phyloP scores from a whole-genome alignment of 2,329 filamentous ascomycete genomes.

The Fusarium paranaense region DNA sequence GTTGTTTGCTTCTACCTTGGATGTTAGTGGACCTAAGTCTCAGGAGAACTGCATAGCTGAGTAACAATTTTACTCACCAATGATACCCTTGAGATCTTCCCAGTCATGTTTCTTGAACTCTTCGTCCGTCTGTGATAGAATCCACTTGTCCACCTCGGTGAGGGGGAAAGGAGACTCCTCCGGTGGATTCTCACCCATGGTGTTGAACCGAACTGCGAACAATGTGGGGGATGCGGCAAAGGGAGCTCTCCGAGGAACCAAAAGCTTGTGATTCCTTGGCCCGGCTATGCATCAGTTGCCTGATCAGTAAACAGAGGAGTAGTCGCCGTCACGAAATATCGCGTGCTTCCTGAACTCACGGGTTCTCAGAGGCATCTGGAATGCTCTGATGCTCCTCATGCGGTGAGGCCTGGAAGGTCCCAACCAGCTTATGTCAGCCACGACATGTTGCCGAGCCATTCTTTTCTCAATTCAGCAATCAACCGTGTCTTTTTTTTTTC shows the following conservation, averaged over 20 bases:
- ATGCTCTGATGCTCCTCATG: slow-evolving; percentile 13
- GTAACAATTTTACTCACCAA: slow-evolving; percentile 60
- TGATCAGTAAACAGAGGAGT: background rate
- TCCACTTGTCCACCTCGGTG: slow-evolving; percentile 68
- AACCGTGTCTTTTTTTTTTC: background rate
- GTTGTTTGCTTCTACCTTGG: slow-evolving; percentile 61
- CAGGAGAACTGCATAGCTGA: background rate
- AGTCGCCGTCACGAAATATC: background rate
- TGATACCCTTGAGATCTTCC: slow-evolving; percentile 76
- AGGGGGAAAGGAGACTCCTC: slow-evolving; percentile 68
- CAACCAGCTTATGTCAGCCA: slow-evolving; percentile 38
- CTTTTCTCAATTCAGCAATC: background rate
- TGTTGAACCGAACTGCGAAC: slow-evolving; percentile 13
- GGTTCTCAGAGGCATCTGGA: slow-evolving; percentile 5
- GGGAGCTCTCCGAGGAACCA: background rate
- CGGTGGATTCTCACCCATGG: slow-evolving; percentile 55
- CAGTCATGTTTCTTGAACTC: slow-evolving; percentile 79
- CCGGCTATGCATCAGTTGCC: background rate
- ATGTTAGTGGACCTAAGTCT: slow-evolving; percentile 24
- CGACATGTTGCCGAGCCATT: slow-evolving; percentile 5
- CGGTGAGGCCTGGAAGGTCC: slow-evolving; percentile 26
- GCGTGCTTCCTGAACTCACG: slow-evolving; percentile 9
- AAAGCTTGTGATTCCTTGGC: background rate
- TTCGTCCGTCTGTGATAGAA: slow-evolving; percentile 74
- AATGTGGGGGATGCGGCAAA: slow-evolving; percentile 1